These are phyloP conservation scores for Leucoagaricus sp. DNA, from an alignment of 1,284 basidiomycete species.

Conservation along the genomic window DNA sequence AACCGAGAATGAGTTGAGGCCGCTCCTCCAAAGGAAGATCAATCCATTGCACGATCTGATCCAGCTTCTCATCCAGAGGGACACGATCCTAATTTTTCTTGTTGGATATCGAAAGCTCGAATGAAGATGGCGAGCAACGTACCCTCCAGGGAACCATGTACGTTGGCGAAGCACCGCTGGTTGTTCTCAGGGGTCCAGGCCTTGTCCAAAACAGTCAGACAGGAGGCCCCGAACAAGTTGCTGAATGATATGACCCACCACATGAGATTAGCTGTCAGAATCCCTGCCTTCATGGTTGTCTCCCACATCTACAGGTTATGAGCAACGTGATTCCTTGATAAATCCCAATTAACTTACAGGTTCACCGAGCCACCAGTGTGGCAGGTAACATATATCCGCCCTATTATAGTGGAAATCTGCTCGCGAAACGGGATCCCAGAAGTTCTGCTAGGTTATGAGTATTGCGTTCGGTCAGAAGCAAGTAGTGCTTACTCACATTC, in stretches of 20 bases:
- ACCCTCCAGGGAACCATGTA: conserved; percentile 81
- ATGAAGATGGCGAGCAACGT: conserved; percentile 20
- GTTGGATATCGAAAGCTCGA: neutral
- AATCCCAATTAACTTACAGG: conserved; percentile 54
- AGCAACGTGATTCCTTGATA: too few relatives aligned
- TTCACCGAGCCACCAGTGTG: conserved; percentile 86
- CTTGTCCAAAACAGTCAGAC: conserved; percentile 36
- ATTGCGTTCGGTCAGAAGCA: neutral
- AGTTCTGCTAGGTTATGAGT: conserved; percentile 54
- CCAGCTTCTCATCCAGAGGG: conserved; percentile 65
- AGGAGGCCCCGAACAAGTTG: neutral
- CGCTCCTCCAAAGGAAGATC: conserved; percentile 69
- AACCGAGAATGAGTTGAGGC: conserved; percentile 80
- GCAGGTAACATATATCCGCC: conserved; percentile 60
- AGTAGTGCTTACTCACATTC: conserved; percentile 67
- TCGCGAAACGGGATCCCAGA: conserved; percentile 73
- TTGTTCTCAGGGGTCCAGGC: conserved; percentile 80
- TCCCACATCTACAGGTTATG: conserved; percentile 76
- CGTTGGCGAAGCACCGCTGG: conserved; percentile 62
- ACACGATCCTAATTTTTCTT: conserved; percentile 50
- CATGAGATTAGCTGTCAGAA: conserved; percentile 87
- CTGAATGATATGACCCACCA: conserved; percentile 54
- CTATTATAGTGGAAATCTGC: conserved; percentile 74
- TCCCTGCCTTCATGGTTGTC: conserved; percentile 71
- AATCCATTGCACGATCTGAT: conserved; percentile 77